A percentile compares a stretch with the other conserved stretches of the same genome.
Evolutionary conservation across 1,139 yeast species (phyloP).

Genomic region (Saccharomyces hybrid): DNA sequence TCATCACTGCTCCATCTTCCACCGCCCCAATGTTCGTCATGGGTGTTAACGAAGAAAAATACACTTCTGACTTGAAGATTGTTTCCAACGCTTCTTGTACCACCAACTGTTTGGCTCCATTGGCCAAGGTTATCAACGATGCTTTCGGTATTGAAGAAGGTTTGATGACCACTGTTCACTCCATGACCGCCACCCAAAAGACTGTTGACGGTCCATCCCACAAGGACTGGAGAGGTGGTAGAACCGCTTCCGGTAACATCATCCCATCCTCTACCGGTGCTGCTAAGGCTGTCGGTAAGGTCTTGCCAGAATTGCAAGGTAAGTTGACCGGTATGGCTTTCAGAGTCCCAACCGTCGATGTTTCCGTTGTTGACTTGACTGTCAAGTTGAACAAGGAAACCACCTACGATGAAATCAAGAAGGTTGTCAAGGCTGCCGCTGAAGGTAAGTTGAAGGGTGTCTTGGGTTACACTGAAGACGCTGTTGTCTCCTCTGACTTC

Average conservation of each 20-base stretch:
- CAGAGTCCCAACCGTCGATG: slow-evolving; percentile 87
- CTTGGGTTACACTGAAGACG: slow-evolving; percentile 77
- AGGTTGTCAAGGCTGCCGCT: slow-evolving; percentile 60
- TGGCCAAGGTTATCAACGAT: slow-evolving; percentile 77
- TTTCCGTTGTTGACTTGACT: slow-evolving; percentile 70
- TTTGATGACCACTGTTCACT: slow-evolving; percentile 86
- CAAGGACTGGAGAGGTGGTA: slow-evolving; percentile 95
- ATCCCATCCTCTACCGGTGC: slow-evolving; percentile 90
- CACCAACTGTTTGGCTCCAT: slow-evolving; percentile 85
- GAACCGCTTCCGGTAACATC: slow-evolving; percentile 87
- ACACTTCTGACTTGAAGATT: slow-evolving; percentile 62
- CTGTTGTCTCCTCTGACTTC: slow-evolving; percentile 81
- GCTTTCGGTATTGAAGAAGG: slow-evolving; percentile 77
- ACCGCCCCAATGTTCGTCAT: slow-evolving; percentile 88
- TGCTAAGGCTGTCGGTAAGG: slow-evolving; percentile 89
- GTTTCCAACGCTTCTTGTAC: slow-evolving; percentile 86
- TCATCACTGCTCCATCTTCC: slow-evolving; percentile 79
- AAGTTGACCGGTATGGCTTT: slow-evolving; percentile 84
- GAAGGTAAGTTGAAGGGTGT: slow-evolving; percentile 69
- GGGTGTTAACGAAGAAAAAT: slow-evolving; percentile 74
- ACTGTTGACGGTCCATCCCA: slow-evolving; percentile 91
- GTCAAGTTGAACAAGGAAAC: slow-evolving; percentile 63
- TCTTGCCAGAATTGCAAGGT: slow-evolving; percentile 78
- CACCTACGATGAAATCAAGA: slow-evolving; percentile 70
- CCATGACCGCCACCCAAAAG: slow-evolving; percentile 84